Base-by-base conservation (phyloP, 805 yeast species). In the Lipomyces mesembrius region DNA sequence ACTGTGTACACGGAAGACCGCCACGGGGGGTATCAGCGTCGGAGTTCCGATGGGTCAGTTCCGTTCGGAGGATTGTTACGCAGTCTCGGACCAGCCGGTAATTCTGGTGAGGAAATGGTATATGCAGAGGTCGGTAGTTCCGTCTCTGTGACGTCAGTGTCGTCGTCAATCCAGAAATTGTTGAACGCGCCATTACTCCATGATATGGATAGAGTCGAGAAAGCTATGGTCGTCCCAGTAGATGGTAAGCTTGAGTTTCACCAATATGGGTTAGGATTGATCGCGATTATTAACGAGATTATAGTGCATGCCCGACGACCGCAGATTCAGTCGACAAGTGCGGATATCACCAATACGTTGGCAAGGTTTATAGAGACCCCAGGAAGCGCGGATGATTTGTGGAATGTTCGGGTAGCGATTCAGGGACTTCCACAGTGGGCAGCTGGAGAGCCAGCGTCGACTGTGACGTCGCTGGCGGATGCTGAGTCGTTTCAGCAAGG, bases 341-440 rank as follows among this genome's bases (percentile, higher is more conserved):
- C 60, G 17, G 71, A 68, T 35, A 53, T 68, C n/a, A 64, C 64
- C 14, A 60, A 64, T 22, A 63, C 62, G 57, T 37, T 68, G 3
- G 69, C 66, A 9, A 57, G 57, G 20, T 46, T 57, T n/a, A 65
- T 68, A 7, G 71, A 68, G 54, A 55, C 29, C 22, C 71, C 71
- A 2, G 14, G 37, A 11, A 46, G 51, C 17, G 60, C 51, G 5
- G 63, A 54, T 22, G 62, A 67, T 12, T 37, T 68, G 32, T 68
- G 71, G 71, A 68, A 68, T 29, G 67, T 68, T 25, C 57, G 61
- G 34, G 43, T 60, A 1, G 69, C 58, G 17, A 39, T 67, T 17
- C 58, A 35, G n/a, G 71, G 64, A 11, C 25, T 68, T 32, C 67
- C 71, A 14, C 59, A 57, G 25, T 68, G 71, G 70, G 61, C 59